Conservation (phyloP, 352 stramenopile genomes). For the Phytophthora sp. region DNA sequence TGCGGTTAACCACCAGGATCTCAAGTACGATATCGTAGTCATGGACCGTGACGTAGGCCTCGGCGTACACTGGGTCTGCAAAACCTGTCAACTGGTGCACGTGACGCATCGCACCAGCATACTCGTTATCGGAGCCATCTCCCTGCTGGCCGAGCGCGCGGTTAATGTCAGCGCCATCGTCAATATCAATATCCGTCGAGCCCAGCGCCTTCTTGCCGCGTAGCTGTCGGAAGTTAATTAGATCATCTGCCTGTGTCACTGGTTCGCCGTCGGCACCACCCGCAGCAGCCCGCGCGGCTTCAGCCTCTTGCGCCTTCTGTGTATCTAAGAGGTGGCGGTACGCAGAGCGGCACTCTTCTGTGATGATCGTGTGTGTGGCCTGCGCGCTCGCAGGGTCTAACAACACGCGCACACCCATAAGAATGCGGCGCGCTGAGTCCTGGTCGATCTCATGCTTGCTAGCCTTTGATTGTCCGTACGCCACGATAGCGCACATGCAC, state of each 20-base stretch:
- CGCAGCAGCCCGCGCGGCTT: conserved; percentile 46
- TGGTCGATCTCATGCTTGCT: conserved; percentile 90
- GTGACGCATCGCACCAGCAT: conserved; percentile 93
- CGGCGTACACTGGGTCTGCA: conserved; percentile 99
- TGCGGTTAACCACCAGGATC: conserved; percentile 99
- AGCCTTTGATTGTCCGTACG: conserved; percentile 75
- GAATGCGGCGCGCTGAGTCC: conserved; percentile 96
- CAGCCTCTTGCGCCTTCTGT: conserved; percentile 71
- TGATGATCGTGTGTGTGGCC: conserved; percentile 77
- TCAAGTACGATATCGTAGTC: conserved; percentile 99
- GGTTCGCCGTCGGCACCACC: conserved; percentile 58
- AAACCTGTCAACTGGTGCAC: conserved; percentile 99
- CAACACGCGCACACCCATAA: conserved; percentile 94
- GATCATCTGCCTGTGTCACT: conserved; percentile 90
- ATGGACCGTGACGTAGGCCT: conserved; percentile 99
- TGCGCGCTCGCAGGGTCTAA: conserved; percentile 89
- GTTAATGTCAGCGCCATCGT: conserved; percentile 97
- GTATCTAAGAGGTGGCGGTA: conserved; percentile 80
- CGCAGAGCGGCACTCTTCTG: conserved; percentile 77
- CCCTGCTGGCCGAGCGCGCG: conserved; percentile 92
- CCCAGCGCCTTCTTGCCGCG: conserved; percentile 92
- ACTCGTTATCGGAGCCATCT: conserved; percentile 73
- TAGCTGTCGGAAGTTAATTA: conserved; percentile 98
- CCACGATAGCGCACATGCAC: conserved; percentile 78
- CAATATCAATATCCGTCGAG: conserved; percentile 97